A percentile compares a stretch with the other conserved stretches of the same genome.
Conservation (phyloP, 2,329 filamentous ascomycete genomes). For the Xylaria polymorpha region DNA sequence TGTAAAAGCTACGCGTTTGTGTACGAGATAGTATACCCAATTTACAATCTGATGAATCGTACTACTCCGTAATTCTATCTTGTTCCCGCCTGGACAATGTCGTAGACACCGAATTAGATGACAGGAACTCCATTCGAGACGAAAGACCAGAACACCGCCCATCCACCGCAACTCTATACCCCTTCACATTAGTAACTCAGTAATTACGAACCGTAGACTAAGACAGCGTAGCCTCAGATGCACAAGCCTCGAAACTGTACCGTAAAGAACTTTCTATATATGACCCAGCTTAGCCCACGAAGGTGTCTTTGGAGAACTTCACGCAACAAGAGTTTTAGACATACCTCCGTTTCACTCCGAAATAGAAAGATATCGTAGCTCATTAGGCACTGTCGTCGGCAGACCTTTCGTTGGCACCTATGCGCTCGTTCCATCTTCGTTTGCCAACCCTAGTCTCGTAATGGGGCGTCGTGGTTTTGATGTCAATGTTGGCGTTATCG, state of each 20-base stretch:
- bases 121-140: not conserved
- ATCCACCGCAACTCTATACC: not conserved
- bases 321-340: not conserved
- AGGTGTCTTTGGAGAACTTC: not conserved
- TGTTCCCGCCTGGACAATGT: not conserved
- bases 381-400: conserved; percentile 45
- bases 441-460: conserved; percentile 92
- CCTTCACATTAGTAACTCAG: not conserved
- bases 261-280: not conserved
- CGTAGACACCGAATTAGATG: not conserved
- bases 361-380: no score
- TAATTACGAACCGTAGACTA: not conserved
- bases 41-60: conserved; percentile 4
- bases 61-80: not conserved
- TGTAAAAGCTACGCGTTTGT: not conserved
- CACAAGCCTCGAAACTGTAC: not conserved
- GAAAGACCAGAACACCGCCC: not conserved
- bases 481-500: conserved; percentile 80
- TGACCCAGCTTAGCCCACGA: not conserved
- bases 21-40: conserved; percentile 3
- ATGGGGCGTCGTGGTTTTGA: conserved; percentile 79
- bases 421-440: conserved; percentile 75
- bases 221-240: not conserved
- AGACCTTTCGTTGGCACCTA: conserved; percentile 54
- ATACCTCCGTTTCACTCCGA: not conserved